Conservation (phyloP, 257 asterid genomes). For the Scutellaria minor region DNA sequence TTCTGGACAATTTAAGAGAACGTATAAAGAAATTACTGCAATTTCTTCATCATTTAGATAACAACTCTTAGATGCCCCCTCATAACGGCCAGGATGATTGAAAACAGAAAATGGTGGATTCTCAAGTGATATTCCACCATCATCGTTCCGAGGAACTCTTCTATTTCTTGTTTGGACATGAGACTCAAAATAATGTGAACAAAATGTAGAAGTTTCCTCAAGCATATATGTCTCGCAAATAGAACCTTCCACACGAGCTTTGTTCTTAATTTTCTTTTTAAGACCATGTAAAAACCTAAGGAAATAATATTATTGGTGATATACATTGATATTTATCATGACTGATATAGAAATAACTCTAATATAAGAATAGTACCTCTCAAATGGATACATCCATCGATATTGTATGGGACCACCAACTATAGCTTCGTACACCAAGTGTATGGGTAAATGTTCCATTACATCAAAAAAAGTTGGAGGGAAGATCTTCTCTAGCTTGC, state of each 20-base stretch:
- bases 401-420: too few species aligned
- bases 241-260: not conserved
- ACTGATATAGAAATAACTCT: not conserved
- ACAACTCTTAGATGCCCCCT: not conserved
- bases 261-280: not conserved
- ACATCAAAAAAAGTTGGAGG: too few species aligned
- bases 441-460: not conserved
- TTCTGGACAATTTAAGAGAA: not conserved
- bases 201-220: not conserved
- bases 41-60: not conserved
- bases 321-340: too few species aligned
- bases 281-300: not conserved
- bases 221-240: not conserved
- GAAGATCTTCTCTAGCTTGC: too few species aligned
- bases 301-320: too few species aligned
- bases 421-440: not conserved
- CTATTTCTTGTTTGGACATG: not conserved
- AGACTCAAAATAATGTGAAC: not conserved
- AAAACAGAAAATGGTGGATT: not conserved
- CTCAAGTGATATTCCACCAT: not conserved
- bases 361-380: not conserved
- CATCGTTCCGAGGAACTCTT: conserved; percentile 9
- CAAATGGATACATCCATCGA: not conserved
- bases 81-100: not conserved
- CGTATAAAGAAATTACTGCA: not conserved